A percentile compares a stretch with the other conserved stretches of the same genome.
These are phyloP conservation scores for Aspergillus cristatus DNA, from an alignment of 495 filamentous ascomycete genomes.

Conservation along the genomic window DNA sequence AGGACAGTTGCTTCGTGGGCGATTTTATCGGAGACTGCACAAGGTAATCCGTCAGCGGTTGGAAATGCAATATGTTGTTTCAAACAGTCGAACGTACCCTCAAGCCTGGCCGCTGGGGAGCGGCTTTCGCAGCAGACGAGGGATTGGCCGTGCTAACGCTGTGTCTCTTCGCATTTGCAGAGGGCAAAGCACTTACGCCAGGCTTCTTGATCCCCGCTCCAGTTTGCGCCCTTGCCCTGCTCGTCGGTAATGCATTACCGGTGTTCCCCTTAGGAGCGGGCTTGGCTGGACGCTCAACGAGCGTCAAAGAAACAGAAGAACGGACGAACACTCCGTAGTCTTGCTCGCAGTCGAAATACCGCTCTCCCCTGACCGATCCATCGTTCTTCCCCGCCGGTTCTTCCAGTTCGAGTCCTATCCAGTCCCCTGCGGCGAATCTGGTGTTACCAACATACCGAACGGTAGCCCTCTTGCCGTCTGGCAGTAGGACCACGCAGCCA, in stretches of 20 bases:
- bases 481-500: constrained; percentile 59
- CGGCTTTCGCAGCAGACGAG: constrained; percentile 45
- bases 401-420: constrained; percentile 85
- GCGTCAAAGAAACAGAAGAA: constrained; percentile 47
- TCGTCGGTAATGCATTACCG: constrained; percentile 12
- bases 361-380: constrained; percentile 77
- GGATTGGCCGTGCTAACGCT: constrained; percentile 62
- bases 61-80: not conserved
- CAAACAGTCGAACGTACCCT: constrained; percentile 40
- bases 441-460: constrained; percentile 76
- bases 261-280: constrained; percentile 16
- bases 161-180: constrained; percentile 48
- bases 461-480: constrained; percentile 64
- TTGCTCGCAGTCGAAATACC: constrained; percentile 81
- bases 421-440: constrained; percentile 70
- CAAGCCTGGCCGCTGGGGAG: constrained; percentile 41
- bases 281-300: constrained; percentile 45
- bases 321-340: constrained; percentile 85
- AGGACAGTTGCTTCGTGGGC: constrained; percentile 67
- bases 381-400: constrained; percentile 88
- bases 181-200: constrained; percentile 29
- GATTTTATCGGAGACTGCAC: constrained; percentile 67
- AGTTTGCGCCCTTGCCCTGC: constrained; percentile 26
- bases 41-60: constrained; percentile 6
- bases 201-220: constrained; percentile 25